phyloP scores from a whole-genome alignment of 345 rosid genomes.

The Brassica carinata region DNA sequence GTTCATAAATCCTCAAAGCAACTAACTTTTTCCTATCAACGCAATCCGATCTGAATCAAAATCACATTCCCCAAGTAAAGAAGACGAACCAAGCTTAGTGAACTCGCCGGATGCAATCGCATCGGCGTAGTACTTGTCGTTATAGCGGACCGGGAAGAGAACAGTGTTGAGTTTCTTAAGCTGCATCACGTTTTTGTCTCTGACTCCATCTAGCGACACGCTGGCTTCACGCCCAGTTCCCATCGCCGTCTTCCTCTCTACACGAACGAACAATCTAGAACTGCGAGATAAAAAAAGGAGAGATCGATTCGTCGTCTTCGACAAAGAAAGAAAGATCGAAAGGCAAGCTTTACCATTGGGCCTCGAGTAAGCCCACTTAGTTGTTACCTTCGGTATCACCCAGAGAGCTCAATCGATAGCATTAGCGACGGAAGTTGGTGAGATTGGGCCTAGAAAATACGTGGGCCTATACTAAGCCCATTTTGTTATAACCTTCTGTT shows the following conservation, averaged over 20 bases:
- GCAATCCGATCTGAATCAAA: conserved; percentile 14
- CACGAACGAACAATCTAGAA: conserved; percentile 31
- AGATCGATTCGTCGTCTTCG: conserved; percentile 21
- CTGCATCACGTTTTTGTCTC: conserved; percentile 99
- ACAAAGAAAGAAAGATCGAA: not conserved
- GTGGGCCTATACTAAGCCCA: not conserved
- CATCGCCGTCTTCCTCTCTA: conserved; percentile 49
- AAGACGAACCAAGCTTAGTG: conserved; percentile 78
- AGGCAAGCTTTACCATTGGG: not conserved
- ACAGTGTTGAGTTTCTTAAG: conserved; percentile 94
- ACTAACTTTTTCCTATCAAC: conserved; percentile 11
- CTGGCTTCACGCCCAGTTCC: conserved; percentile 75
- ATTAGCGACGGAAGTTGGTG: not conserved
- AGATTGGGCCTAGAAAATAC: not conserved
- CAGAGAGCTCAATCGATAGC: not conserved
- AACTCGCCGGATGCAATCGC: conserved; percentile 88
- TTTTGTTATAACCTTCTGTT: not conserved
- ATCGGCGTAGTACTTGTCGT: conserved; percentile 88
- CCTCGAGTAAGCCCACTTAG: not conserved
- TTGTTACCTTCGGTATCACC: not conserved
- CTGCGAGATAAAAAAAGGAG: not conserved
- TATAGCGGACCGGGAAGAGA: conserved; percentile 92
- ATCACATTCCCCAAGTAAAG: conserved; percentile 14
- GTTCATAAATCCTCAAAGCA: conserved; percentile 11
- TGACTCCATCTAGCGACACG: conserved; percentile 85